Conservation (phyloP, 2,329 filamentous ascomycete genomes). For the Penicillium sclerotiorum region DNA sequence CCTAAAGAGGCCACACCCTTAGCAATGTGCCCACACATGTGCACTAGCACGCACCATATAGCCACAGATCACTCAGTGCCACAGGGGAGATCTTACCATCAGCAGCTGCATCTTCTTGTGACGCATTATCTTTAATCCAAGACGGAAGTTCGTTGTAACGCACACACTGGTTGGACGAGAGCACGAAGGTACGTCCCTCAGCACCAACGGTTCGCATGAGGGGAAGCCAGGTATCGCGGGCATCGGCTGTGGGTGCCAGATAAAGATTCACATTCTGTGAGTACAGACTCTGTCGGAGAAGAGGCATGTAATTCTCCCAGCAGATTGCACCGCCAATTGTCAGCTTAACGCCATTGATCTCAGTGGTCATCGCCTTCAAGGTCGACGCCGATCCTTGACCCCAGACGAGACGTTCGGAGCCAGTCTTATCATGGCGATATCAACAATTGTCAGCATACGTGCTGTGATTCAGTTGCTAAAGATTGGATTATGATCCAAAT, state of each 20-base stretch:
- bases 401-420: slow-evolving; percentile 81
- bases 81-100: slow-evolving; percentile 21
- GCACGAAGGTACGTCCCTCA: slow-evolving; percentile 82
- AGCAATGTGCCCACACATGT: no score
- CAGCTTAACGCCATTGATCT: slow-evolving; percentile 75
- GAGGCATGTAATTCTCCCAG: slow-evolving; percentile 97
- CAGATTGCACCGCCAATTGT: slow-evolving; percentile 87
- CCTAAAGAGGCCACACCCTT: no score
- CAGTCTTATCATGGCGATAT: slow-evolving; percentile 57
- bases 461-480: neutral
- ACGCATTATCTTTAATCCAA: slow-evolving; percentile 53
- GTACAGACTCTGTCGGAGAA: slow-evolving; percentile 81
- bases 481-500: neutral
- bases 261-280: slow-evolving; percentile 90
- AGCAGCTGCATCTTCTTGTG: slow-evolving; percentile 27
- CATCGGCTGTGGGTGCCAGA: slow-evolving; percentile 86
- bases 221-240: slow-evolving; percentile 76
- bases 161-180: slow-evolving; percentile 83
- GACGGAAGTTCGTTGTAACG: slow-evolving; percentile 59
- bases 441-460: neutral
- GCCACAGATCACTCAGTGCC: slow-evolving; percentile 41
- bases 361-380: slow-evolving; percentile 75
- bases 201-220: slow-evolving; percentile 80
- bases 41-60: no score
- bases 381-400: slow-evolving; percentile 80